Evolutionary conservation across 192 early-diverging fungal species (phyloP).

Genomic region (Fimicolochytrium jonesii): DNA sequence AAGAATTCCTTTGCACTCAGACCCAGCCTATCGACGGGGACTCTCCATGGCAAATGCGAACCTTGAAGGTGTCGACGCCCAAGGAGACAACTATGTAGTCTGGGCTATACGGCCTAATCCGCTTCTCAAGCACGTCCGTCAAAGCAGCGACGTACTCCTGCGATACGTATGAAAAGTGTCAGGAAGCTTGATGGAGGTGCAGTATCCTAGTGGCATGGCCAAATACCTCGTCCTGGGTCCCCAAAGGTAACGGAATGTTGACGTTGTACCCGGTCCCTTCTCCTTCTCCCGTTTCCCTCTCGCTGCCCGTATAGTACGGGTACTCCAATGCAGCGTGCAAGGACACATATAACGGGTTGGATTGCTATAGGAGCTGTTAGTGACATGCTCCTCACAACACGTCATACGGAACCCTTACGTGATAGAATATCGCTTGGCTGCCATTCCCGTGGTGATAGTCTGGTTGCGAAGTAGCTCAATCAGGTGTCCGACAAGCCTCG

Average conservation of each 20-base stretch:
- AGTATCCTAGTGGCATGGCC: not conserved
- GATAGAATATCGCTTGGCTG: constrained; percentile 36
- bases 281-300: constrained; percentile 49
- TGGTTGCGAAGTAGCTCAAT: not conserved
- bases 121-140: constrained; percentile 33
- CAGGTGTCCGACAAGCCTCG: not conserved
- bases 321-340: constrained; percentile 58
- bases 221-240: constrained; percentile 45
- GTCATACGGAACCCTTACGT: no score
- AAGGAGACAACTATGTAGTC: constrained; percentile 59
- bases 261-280: constrained; percentile 65
- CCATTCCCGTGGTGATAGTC: constrained; percentile 38
- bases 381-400: no score
- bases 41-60: no score
- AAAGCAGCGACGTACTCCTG: constrained; percentile 49
- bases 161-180: not conserved
- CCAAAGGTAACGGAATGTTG: constrained; percentile 55
- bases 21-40: no score
- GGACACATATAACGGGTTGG: constrained; percentile 62
- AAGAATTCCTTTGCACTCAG: no score
- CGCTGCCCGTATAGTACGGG: constrained; percentile 61
- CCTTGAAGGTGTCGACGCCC: constrained; percentile 61
- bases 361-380: not conserved
- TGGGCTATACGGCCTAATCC: constrained; percentile 47
- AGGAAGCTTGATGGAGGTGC: not conserved